These are phyloP conservation scores for Aspergillus panamensis DNA, from an alignment of 495 filamentous ascomycete genomes.

Conservation along the genomic window DNA sequence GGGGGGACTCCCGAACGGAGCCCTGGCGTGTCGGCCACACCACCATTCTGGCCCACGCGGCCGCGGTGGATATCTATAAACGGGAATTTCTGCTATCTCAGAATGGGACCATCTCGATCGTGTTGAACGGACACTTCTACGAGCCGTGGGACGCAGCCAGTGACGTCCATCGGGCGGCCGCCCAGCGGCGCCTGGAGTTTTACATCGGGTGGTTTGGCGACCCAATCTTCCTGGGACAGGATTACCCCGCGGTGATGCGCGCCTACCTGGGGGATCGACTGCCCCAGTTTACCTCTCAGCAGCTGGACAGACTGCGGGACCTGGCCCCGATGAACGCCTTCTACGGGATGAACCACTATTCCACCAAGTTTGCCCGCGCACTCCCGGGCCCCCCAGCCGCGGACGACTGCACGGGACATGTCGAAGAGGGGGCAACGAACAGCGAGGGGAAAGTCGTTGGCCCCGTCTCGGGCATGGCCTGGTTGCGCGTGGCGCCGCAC, in stretches of 20 bases:
- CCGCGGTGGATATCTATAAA: conserved; percentile 36
- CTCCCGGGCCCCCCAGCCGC: conserved; percentile 30
- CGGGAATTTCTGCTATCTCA: conserved; percentile 30
- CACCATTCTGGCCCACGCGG: conserved; percentile 38
- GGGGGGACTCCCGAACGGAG: conserved; percentile 33
- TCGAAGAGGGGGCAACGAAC: conserved; percentile 56
- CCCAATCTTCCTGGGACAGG: conserved; percentile 59
- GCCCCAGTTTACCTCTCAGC: conserved; percentile 57
- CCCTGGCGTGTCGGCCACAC: conserved; percentile 44
- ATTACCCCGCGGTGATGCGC: conserved; percentile 64
- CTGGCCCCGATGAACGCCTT: conserved; percentile 61
- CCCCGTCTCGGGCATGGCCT: conserved; percentile 62
- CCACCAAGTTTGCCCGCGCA: conserved; percentile 61
- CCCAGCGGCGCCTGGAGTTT: conserved; percentile 43
- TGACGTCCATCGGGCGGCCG: conserved; percentile 31
- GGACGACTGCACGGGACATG: conserved; percentile 63
- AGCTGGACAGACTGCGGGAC: conserved; percentile 49
- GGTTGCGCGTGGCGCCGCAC: conserved; percentile 56
- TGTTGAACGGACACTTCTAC: conserved; percentile 49
- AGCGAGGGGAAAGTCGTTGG: conserved; percentile 61
- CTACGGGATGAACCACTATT: conserved; percentile 78
- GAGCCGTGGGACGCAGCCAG: conserved; percentile 41
- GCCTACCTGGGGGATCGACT: conserved; percentile 64
- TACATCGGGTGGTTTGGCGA: conserved; percentile 55
- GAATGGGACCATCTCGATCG: conserved; percentile 25